phyloP scores from a whole-genome alignment of 768 basidiomycete genomes.

The Boletus speciosus region DNA sequence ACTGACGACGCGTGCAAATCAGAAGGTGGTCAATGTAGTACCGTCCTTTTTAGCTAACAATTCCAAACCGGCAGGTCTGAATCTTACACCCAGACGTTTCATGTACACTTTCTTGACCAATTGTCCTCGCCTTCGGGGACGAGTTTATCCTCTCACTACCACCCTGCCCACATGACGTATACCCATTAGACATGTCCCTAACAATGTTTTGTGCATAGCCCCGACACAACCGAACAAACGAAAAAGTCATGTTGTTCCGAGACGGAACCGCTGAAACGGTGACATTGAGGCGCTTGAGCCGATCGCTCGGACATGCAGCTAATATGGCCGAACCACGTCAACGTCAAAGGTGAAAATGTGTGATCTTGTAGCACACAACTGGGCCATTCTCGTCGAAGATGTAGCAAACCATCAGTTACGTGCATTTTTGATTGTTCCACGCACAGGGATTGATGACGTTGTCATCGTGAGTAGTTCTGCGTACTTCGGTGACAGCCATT shows the following conservation, averaged over 20 bases:
- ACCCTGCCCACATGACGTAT: constrained; percentile 9
- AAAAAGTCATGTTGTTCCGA: neutral
- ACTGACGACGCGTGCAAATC: constrained; percentile 2
- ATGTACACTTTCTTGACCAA: neutral
- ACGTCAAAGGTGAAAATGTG: neutral
- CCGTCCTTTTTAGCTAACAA: neutral
- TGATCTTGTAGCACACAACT: neutral
- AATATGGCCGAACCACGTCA: neutral
- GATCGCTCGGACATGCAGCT: neutral
- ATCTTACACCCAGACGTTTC: neutral
- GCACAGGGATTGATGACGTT: constrained; percentile 11
- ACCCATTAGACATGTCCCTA: constrained; percentile 8
- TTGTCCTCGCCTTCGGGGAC: neutral
- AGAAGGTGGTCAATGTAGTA: neutral
- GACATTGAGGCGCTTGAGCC: neutral
- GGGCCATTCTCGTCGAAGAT: too few relatives aligned
- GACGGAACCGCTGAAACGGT: constrained; percentile 5
- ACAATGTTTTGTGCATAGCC: constrained; percentile 17
- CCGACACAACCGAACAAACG: neutral
- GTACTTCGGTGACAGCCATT: neutral
- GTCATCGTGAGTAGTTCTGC: neutral
- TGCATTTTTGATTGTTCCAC: constrained; percentile 11
- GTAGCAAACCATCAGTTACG: constrained; percentile 8
- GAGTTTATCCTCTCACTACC: constrained; percentile 3
- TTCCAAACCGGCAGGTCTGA: neutral